These are phyloP conservation scores for Xylariaceae sp. DNA, from an alignment of 2,329 filamentous ascomycete genomes.

Conservation along the genomic window DNA sequence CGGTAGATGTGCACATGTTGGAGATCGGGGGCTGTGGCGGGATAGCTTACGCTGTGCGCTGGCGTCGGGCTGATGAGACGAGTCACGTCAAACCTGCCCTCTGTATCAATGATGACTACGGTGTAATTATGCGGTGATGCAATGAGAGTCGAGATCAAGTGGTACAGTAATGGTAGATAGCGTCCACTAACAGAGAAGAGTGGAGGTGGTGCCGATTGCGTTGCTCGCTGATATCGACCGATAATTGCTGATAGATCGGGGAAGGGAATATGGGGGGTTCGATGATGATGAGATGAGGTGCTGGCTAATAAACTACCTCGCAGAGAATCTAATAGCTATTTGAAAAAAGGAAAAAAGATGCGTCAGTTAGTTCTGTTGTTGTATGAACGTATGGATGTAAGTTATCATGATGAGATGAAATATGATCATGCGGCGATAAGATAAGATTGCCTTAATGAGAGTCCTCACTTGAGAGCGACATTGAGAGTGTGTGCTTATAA, in stretches of 20 bases:
- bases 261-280: slow-evolving; percentile 45
- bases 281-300: slow-evolving; percentile 24
- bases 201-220: slow-evolving; percentile 50
- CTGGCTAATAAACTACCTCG: slow-evolving; percentile 20
- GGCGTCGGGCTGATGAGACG: slow-evolving; percentile 43
- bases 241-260: slow-evolving; percentile 55
- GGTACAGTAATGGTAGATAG: slow-evolving; percentile 62
- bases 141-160: slow-evolving; percentile 60
- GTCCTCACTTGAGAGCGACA: slow-evolving; percentile 1
- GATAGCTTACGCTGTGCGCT: slow-evolving; percentile 18
- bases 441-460: slow-evolving; percentile 29
- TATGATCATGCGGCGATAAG: slow-evolving; percentile 36
- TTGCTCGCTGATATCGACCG: slow-evolving; percentile 54
- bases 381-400: slow-evolving; percentile 3
- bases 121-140: slow-evolving; percentile 54
- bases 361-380: no score
- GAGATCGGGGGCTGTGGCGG: slow-evolving; percentile 46
- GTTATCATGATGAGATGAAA: slow-evolving; percentile 19
- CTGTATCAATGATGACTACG: slow-evolving; percentile 62
- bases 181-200: slow-evolving; percentile 59
- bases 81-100: slow-evolving; percentile 61
- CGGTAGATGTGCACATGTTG: slow-evolving; percentile 59
- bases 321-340: slow-evolving; percentile 36
- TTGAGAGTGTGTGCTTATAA: not conserved
- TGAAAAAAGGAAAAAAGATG: not conserved